phyloP scores from a whole-genome alignment of 2,329 filamentous ascomycete species.

The Hirsutella minnesotensis region DNA sequence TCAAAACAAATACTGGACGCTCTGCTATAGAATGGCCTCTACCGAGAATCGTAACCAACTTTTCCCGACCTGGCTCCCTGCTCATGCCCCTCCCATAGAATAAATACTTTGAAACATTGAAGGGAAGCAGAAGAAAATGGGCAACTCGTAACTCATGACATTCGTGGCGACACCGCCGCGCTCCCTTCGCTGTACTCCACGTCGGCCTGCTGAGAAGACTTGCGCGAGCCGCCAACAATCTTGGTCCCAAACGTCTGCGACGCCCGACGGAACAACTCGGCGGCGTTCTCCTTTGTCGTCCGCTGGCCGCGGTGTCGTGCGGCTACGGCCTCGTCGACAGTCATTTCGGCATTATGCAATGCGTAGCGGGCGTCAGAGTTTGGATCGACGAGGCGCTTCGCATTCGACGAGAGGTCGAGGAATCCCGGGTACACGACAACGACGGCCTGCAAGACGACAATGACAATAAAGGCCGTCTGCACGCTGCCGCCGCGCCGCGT shows the following conservation, averaged over 20 bases:
- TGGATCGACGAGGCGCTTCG: constrained; percentile 29
- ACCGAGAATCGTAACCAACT: no score
- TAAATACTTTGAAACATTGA: no score
- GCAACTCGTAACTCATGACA: constrained; percentile 6
- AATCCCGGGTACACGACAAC: constrained; percentile 37
- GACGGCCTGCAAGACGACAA: constrained; percentile 38
- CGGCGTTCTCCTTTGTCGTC: constrained; percentile 8
- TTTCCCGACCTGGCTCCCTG: no score
- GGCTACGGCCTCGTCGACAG: constrained; percentile 6
- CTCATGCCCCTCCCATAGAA: no score
- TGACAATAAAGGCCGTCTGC: constrained; percentile 51
- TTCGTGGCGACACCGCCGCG: constrained; percentile 4
- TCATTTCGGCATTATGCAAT: constrained; percentile 9
- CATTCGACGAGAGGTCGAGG: constrained; percentile 33
- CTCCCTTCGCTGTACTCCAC: constrained; percentile 17
- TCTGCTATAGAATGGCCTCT: no score
- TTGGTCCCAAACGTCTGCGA: constrained; percentile 14
- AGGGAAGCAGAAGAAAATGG: background rate
- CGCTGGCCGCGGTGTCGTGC: constrained; percentile 7
- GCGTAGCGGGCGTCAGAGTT: constrained; percentile 11
- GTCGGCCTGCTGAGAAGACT: constrained; percentile 17
- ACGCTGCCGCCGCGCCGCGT: constrained; percentile 47
- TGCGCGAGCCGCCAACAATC: constrained; percentile 11
- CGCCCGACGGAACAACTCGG: constrained; percentile 13
- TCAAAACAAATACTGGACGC: no score